These are phyloP conservation scores for Aspergillus tubingensis DNA, from an alignment of 2,329 filamentous ascomycete genomes.

Conservation along the genomic window DNA sequence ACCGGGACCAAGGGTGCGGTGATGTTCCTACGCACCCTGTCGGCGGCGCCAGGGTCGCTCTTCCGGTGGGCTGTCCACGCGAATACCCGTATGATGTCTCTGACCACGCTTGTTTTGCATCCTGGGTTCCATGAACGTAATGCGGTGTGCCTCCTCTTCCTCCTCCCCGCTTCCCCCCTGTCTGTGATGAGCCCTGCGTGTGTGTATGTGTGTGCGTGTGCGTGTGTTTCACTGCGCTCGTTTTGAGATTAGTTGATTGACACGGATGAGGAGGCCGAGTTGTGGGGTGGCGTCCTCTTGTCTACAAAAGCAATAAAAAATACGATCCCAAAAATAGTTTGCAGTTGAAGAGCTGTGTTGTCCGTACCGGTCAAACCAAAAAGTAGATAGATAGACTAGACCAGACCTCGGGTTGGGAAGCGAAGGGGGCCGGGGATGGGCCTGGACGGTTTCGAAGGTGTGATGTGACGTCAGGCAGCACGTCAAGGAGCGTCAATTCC, in stretches of 20 bases:
- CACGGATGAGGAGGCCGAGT: not conserved
- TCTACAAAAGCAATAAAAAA: conserved; percentile 6
- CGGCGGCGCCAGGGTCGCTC: not conserved
- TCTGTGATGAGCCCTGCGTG: not conserved
- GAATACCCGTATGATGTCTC: not conserved
- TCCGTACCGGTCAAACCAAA: not conserved
- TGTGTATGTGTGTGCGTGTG: not conserved
- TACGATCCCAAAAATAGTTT: conserved; percentile 2
- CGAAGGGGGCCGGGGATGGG: not conserved
- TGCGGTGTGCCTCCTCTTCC: not conserved
- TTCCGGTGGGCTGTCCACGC: not conserved
- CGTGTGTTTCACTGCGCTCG: not conserved
- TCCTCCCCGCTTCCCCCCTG: too few species aligned
- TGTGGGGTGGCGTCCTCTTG: not conserved
- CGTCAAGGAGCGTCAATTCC: not conserved
- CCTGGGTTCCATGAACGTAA: not conserved
- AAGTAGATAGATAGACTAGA: too few species aligned
- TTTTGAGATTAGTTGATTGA: conserved; percentile 4
- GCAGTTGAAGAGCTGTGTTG: not conserved
- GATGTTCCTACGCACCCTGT: not conserved
- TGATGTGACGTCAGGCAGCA: not conserved
- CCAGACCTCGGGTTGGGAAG: too few species aligned
- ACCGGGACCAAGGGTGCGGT: not conserved
- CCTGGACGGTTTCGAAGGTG: not conserved
- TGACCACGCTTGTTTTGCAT: not conserved